Evolutionary conservation across 2,329 filamentous ascomycete genomes (phyloP).

Genomic region (Paecilomyces niveus): DNA sequence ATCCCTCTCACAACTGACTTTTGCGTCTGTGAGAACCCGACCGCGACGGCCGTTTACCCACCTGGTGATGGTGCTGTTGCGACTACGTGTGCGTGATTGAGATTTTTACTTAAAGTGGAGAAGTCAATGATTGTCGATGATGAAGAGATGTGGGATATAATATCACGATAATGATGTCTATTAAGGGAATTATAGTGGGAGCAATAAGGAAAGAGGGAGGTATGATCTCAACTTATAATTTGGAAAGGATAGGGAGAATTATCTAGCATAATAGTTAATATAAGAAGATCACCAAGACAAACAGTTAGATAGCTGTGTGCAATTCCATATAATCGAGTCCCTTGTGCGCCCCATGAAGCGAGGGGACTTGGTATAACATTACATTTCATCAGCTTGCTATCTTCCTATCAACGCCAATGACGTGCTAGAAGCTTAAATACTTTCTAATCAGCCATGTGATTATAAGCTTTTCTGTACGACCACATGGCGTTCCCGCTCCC

Average conservation of each 20-base stretch:
- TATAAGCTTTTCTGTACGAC: background rate
- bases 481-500: background rate
- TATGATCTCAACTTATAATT: background rate
- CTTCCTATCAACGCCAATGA: background rate
- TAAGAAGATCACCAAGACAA: background rate
- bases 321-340: too few relatives aligned
- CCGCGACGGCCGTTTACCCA: constrained; percentile 14
- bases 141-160: background rate
- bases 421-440: background rate
- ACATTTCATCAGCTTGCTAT: background rate
- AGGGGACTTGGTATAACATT: background rate
- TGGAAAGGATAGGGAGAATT: too few relatives aligned
- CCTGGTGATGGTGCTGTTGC: constrained; percentile 11
- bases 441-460: background rate
- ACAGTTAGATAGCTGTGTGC: background rate
- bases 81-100: constrained; percentile 10
- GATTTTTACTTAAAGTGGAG: background rate
- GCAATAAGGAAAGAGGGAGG: background rate
- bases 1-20: constrained; percentile 6
- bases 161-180: background rate
- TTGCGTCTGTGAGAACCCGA: constrained; percentile 11
- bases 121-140: background rate
- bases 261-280: background rate
- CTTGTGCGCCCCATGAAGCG: background rate
- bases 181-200: background rate